These are phyloP conservation scores for Pseudogymnoascus sp. DNA, from an alignment of 2,329 filamentous ascomycete genomes.

Conservation along the genomic window DNA sequence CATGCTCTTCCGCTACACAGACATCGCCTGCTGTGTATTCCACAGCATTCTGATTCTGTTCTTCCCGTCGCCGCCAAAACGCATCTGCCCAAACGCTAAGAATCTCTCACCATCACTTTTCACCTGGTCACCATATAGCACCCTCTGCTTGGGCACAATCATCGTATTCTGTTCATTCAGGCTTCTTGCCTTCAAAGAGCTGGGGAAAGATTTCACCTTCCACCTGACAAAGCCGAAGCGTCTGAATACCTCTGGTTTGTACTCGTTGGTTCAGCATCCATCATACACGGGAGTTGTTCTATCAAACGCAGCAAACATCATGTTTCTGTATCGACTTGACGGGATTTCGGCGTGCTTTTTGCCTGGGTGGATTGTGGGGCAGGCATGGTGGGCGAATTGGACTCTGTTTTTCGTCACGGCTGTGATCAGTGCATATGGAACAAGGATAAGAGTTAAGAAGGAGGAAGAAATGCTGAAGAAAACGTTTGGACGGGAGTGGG, in stretches of 20 bases:
- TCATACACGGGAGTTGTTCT: constrained; percentile 30
- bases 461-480: constrained; percentile 43
- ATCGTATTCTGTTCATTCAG: constrained; percentile 25
- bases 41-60: background rate
- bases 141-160: constrained; percentile 18
- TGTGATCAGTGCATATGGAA: constrained; percentile 16
- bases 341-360: constrained; percentile 35
- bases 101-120: constrained; percentile 18
- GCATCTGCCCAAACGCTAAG: background rate
- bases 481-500: constrained; percentile 42
- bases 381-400: constrained; percentile 13
- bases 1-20: background rate
- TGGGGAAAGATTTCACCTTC: constrained; percentile 48
- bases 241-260: constrained; percentile 12
- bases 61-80: background rate
- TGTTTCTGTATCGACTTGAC: constrained; percentile 33
- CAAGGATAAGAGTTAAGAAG: constrained; percentile 35
- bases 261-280: constrained; percentile 12
- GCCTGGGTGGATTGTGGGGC: constrained; percentile 13
- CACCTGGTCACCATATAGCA: constrained; percentile 21
- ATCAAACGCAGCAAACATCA: constrained; percentile 27
- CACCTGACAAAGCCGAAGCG: constrained; percentile 38
- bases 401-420: constrained; percentile 12
- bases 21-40: background rate
- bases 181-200: constrained; percentile 34